Evolutionary conservation across 1,284 basidiomycete genomes (phyloP), one percentile per base, ranked within the genome.

Genomic region (Ustilago nuda): DNA sequence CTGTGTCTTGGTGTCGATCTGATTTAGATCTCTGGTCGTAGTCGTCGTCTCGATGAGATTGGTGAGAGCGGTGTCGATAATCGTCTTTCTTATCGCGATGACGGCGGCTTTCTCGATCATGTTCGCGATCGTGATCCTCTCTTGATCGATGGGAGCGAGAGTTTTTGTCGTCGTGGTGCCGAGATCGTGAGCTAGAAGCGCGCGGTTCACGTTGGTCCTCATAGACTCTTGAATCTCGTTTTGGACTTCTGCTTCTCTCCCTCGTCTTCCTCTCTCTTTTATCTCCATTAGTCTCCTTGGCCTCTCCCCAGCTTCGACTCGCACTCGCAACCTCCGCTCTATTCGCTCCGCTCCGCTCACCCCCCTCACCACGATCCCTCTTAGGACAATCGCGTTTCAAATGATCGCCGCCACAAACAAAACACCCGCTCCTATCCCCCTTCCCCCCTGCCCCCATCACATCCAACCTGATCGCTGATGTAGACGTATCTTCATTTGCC

Each of bases 401-500:
- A 73, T 86, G 82, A 19, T 72, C 66, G 0, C 79, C 83, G 2
- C 86, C 86, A 46, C 95, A 98, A 55, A 90, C 86, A 88, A 95
- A 98, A 86, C 96, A 98, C 0, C 93, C 93, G 13, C 11, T 89
- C 89, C 1, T 87, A 88, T 37, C 90, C 89, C 0, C 88, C 88
- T 45, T 37, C 8, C 5, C 50, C 60, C 4, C 50, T 12, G 30
- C 52, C 60, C 4, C 50, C 13, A n/a, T 11, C 36, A 17, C 51
- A 45, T 33, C 66, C 32, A 61, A 88, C 87, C 52, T 70, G 61
- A 53, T 58, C 52, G 27, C 53, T 2, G 36, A 30, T 59, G 74
- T 81, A 52, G 46, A 93, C 1, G 96, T 99, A 86, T 99, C 96
- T 88, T 99, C 93, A 83, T 95, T 94, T 46, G 94, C 87, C 78